phyloP scores from a whole-genome alignment of 208 protist genomes.

The Leishmania turanica region DNA sequence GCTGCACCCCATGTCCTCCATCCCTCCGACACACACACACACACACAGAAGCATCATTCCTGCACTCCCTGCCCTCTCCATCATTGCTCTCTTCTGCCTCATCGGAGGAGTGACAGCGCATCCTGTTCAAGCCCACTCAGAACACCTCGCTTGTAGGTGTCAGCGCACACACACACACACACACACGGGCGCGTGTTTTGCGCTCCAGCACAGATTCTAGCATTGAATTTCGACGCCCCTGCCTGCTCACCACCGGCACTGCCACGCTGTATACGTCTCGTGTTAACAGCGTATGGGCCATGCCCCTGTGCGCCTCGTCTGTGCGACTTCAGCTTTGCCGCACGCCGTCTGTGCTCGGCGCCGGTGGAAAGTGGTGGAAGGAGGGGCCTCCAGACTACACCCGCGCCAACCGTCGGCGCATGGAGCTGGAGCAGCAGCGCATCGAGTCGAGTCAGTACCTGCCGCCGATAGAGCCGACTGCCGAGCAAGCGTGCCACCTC shows the following conservation, averaged over 20 bases:
- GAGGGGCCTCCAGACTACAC: slow-evolving; percentile 75
- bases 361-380: slow-evolving; percentile 67
- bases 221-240: neutral
- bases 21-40: neutral
- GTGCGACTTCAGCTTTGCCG: slow-evolving; percentile 34
- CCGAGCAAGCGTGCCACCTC: slow-evolving; percentile 55
- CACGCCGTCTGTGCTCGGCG: slow-evolving; percentile 6
- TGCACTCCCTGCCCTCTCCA: neutral
- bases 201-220: neutral
- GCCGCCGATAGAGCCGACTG: slow-evolving; percentile 78
- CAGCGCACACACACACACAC: neutral
- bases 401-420: slow-evolving; percentile 68
- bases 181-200: neutral
- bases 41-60: neutral
- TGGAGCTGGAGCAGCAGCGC: slow-evolving; percentile 62
- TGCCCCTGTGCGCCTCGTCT: slow-evolving; percentile 25
- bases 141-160: too few relatives aligned
- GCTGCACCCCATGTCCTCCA: neutral
- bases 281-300: neutral
- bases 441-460: slow-evolving; percentile 50
- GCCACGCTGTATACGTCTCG: too few relatives aligned
- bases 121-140: neutral
- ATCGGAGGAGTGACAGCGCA: neutral
- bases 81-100: neutral
- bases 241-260: neutral